Evolutionary conservation across 257 asterid genomes (phyloP), one percentile per base, ranked within the genome.

Genomic region (Plantago ovata): DNA sequence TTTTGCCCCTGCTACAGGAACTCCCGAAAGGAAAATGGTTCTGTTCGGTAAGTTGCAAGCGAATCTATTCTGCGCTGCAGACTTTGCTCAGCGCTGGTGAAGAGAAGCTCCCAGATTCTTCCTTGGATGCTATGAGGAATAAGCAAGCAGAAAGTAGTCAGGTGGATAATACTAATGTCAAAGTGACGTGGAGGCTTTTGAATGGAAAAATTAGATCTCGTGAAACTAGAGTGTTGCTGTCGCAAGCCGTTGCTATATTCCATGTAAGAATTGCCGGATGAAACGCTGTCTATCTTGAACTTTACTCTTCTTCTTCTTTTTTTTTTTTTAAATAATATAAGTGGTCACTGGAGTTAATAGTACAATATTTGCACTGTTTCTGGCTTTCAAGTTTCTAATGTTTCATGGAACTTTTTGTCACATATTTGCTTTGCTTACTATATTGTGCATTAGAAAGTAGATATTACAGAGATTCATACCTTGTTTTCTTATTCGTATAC

Each of bases 11-110:
- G 55, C 55, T 13, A 48, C 87, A 93, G 99, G 91, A 86, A 78
- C 84, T 93, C 67, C 99, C 99, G 8, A 89, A 84, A 71, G 96
- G 90, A 53, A 89, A 89, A 64, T 93, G 99, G 99, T 89, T 93
- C 82, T 93, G 99, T 72, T 73, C 87, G 40, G 70, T 41, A 20
- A 79, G 81, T 62, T 93, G 99, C 86, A 81, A 78, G 72, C 76
- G 79, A 75, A 84, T 93, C 60, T 84, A 86, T 69, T 70, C 78
- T 49, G 79, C 86, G 52, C 62, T 93, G 80, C 87, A 77, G 69
- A 80, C 77, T 69, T 77, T 84, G 75, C 70, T 93, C 48, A 78
- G 41, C 70, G 70, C 86, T 56, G 96, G 96, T 72, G 77, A 77
- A 38, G 99, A 89, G 74, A 77, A 80, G 77, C 81, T 93, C 51